These are phyloP conservation scores for Neonectria punicea DNA, from an alignment of 2,329 filamentous ascomycete genomes.

Conservation along the genomic window DNA sequence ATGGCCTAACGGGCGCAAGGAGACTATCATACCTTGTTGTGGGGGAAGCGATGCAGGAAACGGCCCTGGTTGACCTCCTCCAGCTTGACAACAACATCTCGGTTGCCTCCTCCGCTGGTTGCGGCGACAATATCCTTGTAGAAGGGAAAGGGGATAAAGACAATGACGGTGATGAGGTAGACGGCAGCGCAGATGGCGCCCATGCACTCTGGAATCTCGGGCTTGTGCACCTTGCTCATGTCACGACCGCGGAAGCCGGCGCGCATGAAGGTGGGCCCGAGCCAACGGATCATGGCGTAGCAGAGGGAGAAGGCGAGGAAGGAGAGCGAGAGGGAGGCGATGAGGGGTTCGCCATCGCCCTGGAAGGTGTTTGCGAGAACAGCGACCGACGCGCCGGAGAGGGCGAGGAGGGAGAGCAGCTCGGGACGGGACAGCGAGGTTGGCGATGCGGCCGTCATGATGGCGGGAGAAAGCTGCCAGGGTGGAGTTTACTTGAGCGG, in stretches of 20 bases:
- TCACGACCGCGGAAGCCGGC: constrained; percentile 92
- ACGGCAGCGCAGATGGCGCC: constrained; percentile 92
- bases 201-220: constrained; percentile 95
- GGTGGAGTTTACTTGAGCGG: not conserved
- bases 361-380: constrained; percentile 84
- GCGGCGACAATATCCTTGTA: constrained; percentile 98
- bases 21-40: constrained; percentile 78
- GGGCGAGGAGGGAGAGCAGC: constrained; percentile 65
- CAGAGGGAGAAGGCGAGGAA: constrained; percentile 83
- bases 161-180: constrained; percentile 87
- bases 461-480: constrained; percentile 19
- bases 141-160: constrained; percentile 96
- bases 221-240: constrained; percentile 75
- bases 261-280: constrained; percentile 87
- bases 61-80: constrained; percentile 83
- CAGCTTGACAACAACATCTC: constrained; percentile 81
- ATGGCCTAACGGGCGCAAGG: not conserved
- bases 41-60: constrained; percentile 90
- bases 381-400: constrained; percentile 76
- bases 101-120: constrained; percentile 91
- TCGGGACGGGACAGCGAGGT: constrained; percentile 62
- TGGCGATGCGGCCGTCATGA: constrained; percentile 45
- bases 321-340: constrained; percentile 89
- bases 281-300: constrained; percentile 92
- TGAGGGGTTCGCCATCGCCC: constrained; percentile 86